Percentiles rank a stretch among this genome's conserved stretches.
phyloP scores from a whole-genome alignment of 352 stramenopile species.

The Phytopythium sindhum region DNA sequence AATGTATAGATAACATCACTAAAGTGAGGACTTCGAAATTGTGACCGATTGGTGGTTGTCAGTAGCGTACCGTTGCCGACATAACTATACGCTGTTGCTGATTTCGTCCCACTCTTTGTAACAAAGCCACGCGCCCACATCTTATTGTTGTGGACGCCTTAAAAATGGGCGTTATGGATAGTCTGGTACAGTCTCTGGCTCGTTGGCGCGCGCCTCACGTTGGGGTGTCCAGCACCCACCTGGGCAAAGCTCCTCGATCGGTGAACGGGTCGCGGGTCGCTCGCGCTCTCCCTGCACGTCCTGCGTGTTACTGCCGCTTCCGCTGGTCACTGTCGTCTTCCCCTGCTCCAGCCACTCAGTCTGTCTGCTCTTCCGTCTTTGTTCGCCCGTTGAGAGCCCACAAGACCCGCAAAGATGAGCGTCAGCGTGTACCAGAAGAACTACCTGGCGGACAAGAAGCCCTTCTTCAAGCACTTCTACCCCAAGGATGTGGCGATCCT shows the following conservation, averaged over 20 bases:
- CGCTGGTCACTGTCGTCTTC: background rate
- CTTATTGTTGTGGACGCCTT: background rate
- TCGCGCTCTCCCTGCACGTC: background rate
- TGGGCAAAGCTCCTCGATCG: background rate
- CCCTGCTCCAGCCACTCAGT: background rate
- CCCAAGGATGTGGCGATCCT: slow-evolving; percentile 62
- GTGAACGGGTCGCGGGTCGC: background rate
- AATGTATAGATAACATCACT: too few relatives aligned
- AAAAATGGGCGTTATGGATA: background rate
- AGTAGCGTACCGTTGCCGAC: background rate
- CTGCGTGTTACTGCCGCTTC: background rate
- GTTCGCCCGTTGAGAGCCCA: background rate
- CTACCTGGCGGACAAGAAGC: slow-evolving; percentile 85
- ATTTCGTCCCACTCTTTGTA: background rate
- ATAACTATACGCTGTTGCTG: background rate
- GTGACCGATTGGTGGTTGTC: too few relatives aligned
- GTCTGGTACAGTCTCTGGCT: background rate
- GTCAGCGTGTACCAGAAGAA: slow-evolving; percentile 52
- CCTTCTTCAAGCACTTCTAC: slow-evolving; percentile 84
- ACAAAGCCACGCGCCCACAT: background rate
- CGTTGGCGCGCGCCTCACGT: slow-evolving; percentile 1
- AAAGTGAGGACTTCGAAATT: background rate
- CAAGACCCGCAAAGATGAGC: slow-evolving; percentile 34
- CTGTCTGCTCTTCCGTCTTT: background rate
- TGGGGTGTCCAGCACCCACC: background rate